These are phyloP conservation scores for Amylocarpus encephaloides DNA, from an alignment of 2,329 filamentous ascomycete species.

Conservation along the genomic window DNA sequence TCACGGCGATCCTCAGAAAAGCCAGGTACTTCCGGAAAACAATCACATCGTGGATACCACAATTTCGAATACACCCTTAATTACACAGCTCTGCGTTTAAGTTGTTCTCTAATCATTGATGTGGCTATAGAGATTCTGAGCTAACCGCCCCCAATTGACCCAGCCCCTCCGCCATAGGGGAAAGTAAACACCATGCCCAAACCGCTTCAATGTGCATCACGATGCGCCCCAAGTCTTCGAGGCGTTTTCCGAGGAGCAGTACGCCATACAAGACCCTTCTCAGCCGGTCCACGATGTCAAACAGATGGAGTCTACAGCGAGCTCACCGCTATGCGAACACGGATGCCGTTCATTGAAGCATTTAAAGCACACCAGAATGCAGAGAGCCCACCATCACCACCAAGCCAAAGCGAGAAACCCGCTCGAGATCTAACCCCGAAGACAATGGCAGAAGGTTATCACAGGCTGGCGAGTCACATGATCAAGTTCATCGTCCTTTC, in stretches of 20 bases:
- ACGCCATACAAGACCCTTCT: conserved; percentile 16
- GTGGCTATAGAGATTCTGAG: too few species aligned
- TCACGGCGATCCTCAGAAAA: too few species aligned
- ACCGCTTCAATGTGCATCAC: neutral
- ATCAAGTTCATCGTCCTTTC: conserved; percentile 1
- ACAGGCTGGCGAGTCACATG: conserved; percentile 48
- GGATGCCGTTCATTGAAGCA: conserved; percentile 64
- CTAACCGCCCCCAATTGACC: too few species aligned
- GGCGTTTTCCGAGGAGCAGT: neutral
- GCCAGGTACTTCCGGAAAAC: too few species aligned
- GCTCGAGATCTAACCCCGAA: conserved; percentile 50
- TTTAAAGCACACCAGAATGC: conserved; percentile 44
- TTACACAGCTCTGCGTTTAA: too few species aligned
- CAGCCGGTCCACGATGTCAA: conserved; percentile 10
- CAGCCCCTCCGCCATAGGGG: neutral
- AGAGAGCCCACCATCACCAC: conserved; percentile 4
- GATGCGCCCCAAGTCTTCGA: neutral
- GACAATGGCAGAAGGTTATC: conserved; percentile 61
- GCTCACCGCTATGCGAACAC: conserved; percentile 52
- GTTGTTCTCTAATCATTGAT: too few species aligned
- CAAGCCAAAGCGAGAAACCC: conserved; percentile 28
- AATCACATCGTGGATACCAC: too few species aligned
- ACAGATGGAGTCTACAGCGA: conserved; percentile 54
- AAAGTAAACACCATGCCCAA: conserved; percentile 12
- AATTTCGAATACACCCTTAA: too few species aligned